Base-by-base conservation (phyloP, 805 yeast species). In the Candida arabinofermentans region DNA sequence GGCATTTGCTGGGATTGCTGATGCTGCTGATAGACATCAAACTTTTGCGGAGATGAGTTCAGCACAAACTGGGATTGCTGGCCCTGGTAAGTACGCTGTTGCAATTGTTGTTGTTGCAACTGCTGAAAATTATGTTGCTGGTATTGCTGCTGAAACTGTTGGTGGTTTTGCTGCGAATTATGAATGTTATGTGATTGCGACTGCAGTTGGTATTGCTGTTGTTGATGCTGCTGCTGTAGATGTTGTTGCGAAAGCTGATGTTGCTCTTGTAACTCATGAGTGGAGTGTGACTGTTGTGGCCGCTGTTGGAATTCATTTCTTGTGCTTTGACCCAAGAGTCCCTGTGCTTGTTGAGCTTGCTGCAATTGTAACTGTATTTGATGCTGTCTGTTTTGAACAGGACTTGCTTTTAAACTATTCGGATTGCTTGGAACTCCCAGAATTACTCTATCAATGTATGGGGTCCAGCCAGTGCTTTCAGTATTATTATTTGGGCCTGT, bases 391-490 rank as follows among this genome's bases (percentile, higher is more conserved):
- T 31, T 30, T 17, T 43, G 40, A 24, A 36, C 10, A 4, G 53
- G 53, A 27, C 53, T 49, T 22, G 32, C 21, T 36, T 35, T 41
- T 13, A 24, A 30, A 23, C 32, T 39, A 27, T 26, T 29, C 8
- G 39, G 14, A 2, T 27, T 17, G 10, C 42, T 12, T 9, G 16
- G 7, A 17, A 8, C 39, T 44, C 44, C 47, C 22, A 54, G 43
- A 34, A 29, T 17, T 29, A 54, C 53, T 41, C 50, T 52, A 41
- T 57, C 59, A 14, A 57, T 53, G 34, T 48, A 57, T 13, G 61
- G 61, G 4, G 59, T 57, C 58, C 58, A 57, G 3, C 59, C 58
- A 4, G 51, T 39, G 14, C 46, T 42, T 18, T 29, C 37, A 5
- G 24, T 30, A 24, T 29, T 32, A 30, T 19, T 29, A 10, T 21